Conservation (phyloP, 805 yeast genomes). For the Saccharomycopsis sp. region DNA sequence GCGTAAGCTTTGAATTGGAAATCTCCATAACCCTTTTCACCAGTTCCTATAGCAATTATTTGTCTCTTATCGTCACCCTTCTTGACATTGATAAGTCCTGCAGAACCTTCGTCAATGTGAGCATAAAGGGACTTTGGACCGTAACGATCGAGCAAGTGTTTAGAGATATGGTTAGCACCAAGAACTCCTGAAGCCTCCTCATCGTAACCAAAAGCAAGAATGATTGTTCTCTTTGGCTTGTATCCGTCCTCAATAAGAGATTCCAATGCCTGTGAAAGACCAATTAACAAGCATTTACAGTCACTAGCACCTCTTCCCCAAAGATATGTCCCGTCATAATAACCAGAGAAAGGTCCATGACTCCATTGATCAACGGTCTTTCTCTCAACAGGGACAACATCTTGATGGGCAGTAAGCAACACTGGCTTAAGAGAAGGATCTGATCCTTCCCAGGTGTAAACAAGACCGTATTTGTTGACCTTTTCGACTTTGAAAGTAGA, state of each 20-base stretch:
- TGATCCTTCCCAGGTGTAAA: slow-evolving; percentile 58
- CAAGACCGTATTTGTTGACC: slow-evolving; percentile 57
- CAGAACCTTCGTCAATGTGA: slow-evolving; percentile 66
- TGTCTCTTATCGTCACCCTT: slow-evolving; percentile 36
- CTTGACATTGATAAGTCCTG: slow-evolving; percentile 29
- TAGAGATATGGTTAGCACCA: slow-evolving; percentile 53
- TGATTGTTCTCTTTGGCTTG: slow-evolving; percentile 53
- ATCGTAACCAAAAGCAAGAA: slow-evolving; percentile 70
- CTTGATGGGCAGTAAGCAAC: slow-evolving; percentile 70
- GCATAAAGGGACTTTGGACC: slow-evolving; percentile 57
- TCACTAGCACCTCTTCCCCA: slow-evolving; percentile 80
- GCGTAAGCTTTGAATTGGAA: slow-evolving; percentile 45
- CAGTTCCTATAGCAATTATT: slow-evolving; percentile 49
- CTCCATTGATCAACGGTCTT: slow-evolving; percentile 55
- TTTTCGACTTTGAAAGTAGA: slow-evolving; percentile 42
- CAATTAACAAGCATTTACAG: slow-evolving; percentile 64
- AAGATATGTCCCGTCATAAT: slow-evolving; percentile 56
- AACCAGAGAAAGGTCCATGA: slow-evolving; percentile 59
- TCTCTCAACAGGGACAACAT: slow-evolving; percentile 69
- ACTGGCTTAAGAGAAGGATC: slow-evolving; percentile 49
- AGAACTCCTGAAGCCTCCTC: slow-evolving; percentile 64
- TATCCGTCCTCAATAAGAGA: slow-evolving; percentile 43
- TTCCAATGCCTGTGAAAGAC: slow-evolving; percentile 62
- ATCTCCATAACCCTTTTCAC: slow-evolving; percentile 58
- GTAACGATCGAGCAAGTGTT: slow-evolving; percentile 42